Conservation (phyloP, 1,284 basidiomycete genomes). For the Trichosporon sp. region DNA sequence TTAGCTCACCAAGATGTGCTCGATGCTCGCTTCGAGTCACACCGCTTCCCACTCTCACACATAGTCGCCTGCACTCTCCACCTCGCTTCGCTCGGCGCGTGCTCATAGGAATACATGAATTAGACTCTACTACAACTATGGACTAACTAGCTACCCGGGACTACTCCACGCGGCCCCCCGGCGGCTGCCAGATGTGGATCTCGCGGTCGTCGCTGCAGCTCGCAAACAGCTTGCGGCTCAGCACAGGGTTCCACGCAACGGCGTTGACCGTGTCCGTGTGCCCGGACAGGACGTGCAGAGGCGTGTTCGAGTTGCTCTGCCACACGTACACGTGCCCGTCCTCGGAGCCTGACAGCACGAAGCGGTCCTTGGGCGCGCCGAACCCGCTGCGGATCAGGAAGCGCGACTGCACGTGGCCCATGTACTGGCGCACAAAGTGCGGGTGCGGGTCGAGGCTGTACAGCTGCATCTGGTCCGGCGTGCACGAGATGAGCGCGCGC, state of each 20-base stretch:
- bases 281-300: constrained; percentile 77
- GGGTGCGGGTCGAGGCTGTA: constrained; percentile 68
- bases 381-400: constrained; percentile 90
- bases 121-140: constrained; percentile 1
- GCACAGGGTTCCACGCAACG: constrained; percentile 87
- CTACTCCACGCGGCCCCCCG: not conserved
- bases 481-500: constrained; percentile 79
- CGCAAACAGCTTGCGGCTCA: constrained; percentile 81
- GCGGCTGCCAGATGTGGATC: not conserved
- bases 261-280: constrained; percentile 88
- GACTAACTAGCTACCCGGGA: not conserved
- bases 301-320: constrained; percentile 77
- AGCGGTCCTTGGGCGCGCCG: constrained; percentile 83
- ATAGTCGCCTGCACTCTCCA: not conserved
- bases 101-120: not conserved
- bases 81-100: no score
- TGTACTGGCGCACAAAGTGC: constrained; percentile 69
- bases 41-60: not conserved
- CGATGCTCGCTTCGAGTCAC: not conserved
- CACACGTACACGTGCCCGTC: constrained; percentile 91
- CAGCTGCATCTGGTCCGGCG: constrained; percentile 80
- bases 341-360: constrained; percentile 91
- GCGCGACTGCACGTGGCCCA: constrained; percentile 71
- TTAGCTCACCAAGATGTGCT: not conserved
- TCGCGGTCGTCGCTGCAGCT: constrained; percentile 75